Conservation (phyloP, 805 yeast species). For the Starmerella ratchasimensis region DNA sequence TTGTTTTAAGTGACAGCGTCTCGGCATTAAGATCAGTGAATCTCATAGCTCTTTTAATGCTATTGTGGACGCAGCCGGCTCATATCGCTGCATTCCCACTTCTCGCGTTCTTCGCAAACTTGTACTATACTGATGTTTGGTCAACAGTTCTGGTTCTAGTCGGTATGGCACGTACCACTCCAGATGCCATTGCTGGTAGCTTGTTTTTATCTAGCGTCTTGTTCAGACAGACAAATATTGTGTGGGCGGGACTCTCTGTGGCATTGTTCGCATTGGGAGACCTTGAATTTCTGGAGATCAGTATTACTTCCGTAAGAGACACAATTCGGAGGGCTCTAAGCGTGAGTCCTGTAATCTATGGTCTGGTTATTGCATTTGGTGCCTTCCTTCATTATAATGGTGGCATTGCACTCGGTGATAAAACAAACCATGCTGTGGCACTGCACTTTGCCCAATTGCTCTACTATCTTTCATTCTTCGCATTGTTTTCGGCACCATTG, state of each 20-base stretch:
- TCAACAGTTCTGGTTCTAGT: conserved; percentile 56
- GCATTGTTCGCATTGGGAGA: conserved; percentile 2
- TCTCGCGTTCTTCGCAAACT: conserved; percentile 52
- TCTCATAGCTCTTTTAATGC: conserved; percentile 28
- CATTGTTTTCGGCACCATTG: conserved; percentile 56
- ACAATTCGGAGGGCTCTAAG: too few species aligned
- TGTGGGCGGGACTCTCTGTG: conserved; percentile 60
- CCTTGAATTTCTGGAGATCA: neutral
- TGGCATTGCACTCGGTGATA: conserved; percentile 85
- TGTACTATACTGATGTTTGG: conserved; percentile 93
- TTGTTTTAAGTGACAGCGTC: conserved; percentile 19
- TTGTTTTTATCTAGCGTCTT: conserved; percentile 50
- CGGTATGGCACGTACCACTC: conserved; percentile 25
- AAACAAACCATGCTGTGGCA: conserved; percentile 61
- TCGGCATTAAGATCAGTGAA: conserved; percentile 42
- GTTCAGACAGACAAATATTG: conserved; percentile 82
- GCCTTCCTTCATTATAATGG: conserved; percentile 53
- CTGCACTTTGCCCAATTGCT: conserved; percentile 69
- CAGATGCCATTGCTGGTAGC: conserved; percentile 32
- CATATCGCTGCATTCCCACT: conserved; percentile 48
- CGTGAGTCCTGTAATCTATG: conserved; percentile 9
- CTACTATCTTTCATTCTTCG: conserved; percentile 55
- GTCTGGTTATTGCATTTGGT: conserved; percentile 36
- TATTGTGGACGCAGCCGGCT: conserved; percentile 11
- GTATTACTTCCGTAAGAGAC: neutral